Base-by-base conservation (phyloP, 768 basidiomycete species). In the Rhizopogon roseolus region DNA sequence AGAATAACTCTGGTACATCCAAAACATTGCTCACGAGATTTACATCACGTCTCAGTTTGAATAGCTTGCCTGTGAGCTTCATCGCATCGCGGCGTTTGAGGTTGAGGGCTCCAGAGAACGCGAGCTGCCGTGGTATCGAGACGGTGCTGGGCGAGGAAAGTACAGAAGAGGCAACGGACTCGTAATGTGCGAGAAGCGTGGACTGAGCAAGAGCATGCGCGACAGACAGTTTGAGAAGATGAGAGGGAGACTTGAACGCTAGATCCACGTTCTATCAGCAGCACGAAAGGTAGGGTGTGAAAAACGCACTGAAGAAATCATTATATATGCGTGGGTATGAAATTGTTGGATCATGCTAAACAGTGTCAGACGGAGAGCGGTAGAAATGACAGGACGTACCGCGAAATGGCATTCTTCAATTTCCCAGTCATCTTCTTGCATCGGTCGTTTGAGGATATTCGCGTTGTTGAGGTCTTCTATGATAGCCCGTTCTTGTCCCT, bases 131-230 rank as follows among this genome's bases (percentile, higher is more conserved):
- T 0, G 95, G 95, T 53, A 97, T 91, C 1, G 90, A 84, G 34
- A 86, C 77, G 1, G 92, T 90, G 0, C 79, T 73, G 0, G 87
- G 84, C 7, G 89, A 82, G 1, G 86, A 83, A n/a, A 96, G 80
- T 8, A 93, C 88, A 3, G 78, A 81, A 55, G 85, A 81, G 22
- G 93, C 85, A 42, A 78, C 82, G 3, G 86, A 76, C 69, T 98
- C 95, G 64, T 91, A 95, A 59, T 85, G 85, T 4, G 90, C 91
- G 5, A 98, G 81, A 17, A 97, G 85, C 0, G 93, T 96, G 1
- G 93, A 95, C 68, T 98, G 95, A 2, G 93, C 95, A 22, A 97
- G 81, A 3, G 93, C 95, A 58, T 98, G 95, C 0, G 95, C 83
- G 50, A 98, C 85, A n/a, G 94, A 94, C 16, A 98, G 79, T 62